Evolutionary conservation across 257 asterid genomes (phyloP), one percentile per base, ranked within the genome.

Genomic region (Henckelia pumila): DNA sequence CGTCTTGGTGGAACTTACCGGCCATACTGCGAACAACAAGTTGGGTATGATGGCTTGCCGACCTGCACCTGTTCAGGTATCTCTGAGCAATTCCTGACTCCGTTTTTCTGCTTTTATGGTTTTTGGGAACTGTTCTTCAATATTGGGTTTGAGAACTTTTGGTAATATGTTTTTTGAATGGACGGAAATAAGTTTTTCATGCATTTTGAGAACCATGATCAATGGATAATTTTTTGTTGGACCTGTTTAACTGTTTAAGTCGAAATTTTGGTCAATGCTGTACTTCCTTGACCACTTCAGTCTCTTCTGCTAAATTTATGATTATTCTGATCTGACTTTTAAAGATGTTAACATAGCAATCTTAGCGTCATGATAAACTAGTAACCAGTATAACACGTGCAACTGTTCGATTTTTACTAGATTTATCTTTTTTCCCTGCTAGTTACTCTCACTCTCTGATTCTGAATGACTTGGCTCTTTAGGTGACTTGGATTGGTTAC

Each of bases 401-500:
- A 28, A 19, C 40, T 22, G 3, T 61, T 29, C 24, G 44, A 47
- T 20, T 64, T 53, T 70, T 63, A 35, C 50, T 56, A 70, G 33
- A 58, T 57, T 8, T 37, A 17, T 24, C 47, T 37, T 57, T 22
- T 35, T 20, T 37, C 20, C 52, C 17, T 52, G 11, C 56, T 57
- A 2, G 24, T 20, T 33, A 10, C 52, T 55, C 53, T 66, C 28
- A 37, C 63, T 60, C 24, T 75, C 71, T 56, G 53, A 67, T 79
- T 33, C 11, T 56, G 52, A 59, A 63, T 73, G 56, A 22, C 59
- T 69, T 79, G 72, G 37, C 63, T 69, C 56, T 77, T 73, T 76
- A 94, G 99, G 99, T 89, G 67, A 94, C 99, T 66, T 94, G 99
- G 99, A 94, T 94, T 78, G 99, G 99, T 76, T 94, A 94, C 84